These are phyloP conservation scores for Saccharomycopsis lassenensis DNA, from an alignment of 805 yeast genomes.

Conservation along the genomic window DNA sequence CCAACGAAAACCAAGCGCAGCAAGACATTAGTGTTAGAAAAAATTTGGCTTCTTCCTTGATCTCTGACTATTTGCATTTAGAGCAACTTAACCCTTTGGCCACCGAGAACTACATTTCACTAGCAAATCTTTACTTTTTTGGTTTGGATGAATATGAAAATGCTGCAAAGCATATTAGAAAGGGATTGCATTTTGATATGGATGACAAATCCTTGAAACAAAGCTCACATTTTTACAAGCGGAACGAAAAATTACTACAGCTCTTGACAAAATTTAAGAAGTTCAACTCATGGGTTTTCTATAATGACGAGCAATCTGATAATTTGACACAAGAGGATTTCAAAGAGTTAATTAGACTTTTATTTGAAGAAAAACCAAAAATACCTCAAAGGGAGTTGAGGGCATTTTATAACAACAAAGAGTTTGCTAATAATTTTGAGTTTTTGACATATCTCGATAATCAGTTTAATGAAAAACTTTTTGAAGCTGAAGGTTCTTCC, in stretches of 20 bases:
- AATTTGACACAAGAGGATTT: slow-evolving; percentile 31
- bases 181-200: slow-evolving; percentile 69
- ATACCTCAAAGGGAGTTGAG: slow-evolving; percentile 17
- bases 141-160: slow-evolving; percentile 42
- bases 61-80: slow-evolving; percentile 13
- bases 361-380: slow-evolving; percentile 12
- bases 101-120: slow-evolving; percentile 11
- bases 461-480: slow-evolving; percentile 8
- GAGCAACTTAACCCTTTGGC: slow-evolving; percentile 11
- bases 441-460: slow-evolving; percentile 16
- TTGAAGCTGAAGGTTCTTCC: neutral
- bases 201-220: slow-evolving; percentile 50
- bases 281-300: slow-evolving; percentile 28
- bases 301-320: slow-evolving; percentile 23
- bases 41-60: slow-evolving; percentile 9
- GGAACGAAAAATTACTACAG: slow-evolving; percentile 26
- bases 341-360: slow-evolving; percentile 1
- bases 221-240: slow-evolving; percentile 31
- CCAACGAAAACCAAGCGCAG: slow-evolving; percentile 1
- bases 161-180: slow-evolving; percentile 42
- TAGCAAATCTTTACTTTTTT: slow-evolving; percentile 34
- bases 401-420: slow-evolving; percentile 19
- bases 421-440: slow-evolving; percentile 19
- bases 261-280: slow-evolving; percentile 35
- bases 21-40: slow-evolving; percentile 1